Evolutionary conservation across 139 green algal genomes (phyloP), one percentile per base, ranked within the genome.

Genomic region (Pleodorina starrii): DNA sequence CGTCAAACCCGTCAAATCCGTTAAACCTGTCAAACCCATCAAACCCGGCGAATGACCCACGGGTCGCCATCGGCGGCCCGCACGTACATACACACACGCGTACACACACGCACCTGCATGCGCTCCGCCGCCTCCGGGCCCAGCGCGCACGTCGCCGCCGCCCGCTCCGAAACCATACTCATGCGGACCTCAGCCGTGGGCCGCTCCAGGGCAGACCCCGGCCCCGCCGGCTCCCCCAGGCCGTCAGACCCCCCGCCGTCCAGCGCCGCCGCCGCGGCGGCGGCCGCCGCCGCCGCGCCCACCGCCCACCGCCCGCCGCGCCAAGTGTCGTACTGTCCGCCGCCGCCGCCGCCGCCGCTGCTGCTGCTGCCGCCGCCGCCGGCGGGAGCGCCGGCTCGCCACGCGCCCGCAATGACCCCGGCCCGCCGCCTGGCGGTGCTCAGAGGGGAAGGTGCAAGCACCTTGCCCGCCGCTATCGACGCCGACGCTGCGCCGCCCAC

Each of bases 181-280:
- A 87, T 87, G 29, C 80, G 80, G 16, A 87, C 60, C 29, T 87
- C 79, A 0, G 79, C 79, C 5, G 59, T 86, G n/a, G 79, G 25
- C 1, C 17, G 36, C 9, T 86, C 79, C 51, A 50, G 10, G 32
- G 32, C 44, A 0, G 51, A 6, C 68, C 12, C 14, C 68, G 63
- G 17, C 25, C 43, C 43, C 40, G 43, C 44, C 74, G 74, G 9
- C 74, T 1, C 44, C 43, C 1, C 25, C 74, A 82, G 12, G 54
- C 19, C 16, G 11, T 46, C 32, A 25, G 63, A 74, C 3, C 63
- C 69, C 46, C 35, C 40, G 35, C 69, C 69, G 69, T 73, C 63
- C 11, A 73, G 63, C 1, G 63, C 63, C 19, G 63, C 63, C 14
- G 63, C 63, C 27, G 63, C 63, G 16, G 63, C 63, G 27, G 63